Conservation (phyloP, 352 stramenopile genomes). For the Plasmopara muralis region DNA sequence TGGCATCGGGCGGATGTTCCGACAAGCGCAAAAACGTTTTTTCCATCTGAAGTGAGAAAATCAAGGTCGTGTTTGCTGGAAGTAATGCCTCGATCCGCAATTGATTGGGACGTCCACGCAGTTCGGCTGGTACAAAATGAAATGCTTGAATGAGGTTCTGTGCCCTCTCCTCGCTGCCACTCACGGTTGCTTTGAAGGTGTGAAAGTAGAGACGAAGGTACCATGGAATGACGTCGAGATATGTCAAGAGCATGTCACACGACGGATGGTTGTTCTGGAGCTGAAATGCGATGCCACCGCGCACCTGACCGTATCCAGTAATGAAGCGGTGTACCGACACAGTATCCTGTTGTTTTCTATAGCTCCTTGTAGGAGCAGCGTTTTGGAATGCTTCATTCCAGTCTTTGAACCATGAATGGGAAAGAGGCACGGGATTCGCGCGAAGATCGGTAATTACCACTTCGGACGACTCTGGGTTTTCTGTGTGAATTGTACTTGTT, state of each 20-base stretch:
- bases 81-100: constrained; percentile 45
- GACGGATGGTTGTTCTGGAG: constrained; percentile 49
- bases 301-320: constrained; percentile 68
- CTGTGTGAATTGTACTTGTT: constrained; percentile 33
- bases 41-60: constrained; percentile 73
- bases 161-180: constrained; percentile 8
- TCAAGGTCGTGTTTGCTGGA: constrained; percentile 41
- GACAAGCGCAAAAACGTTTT: constrained; percentile 78
- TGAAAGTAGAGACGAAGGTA: constrained; percentile 76
- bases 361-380: constrained; percentile 6
- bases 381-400: constrained; percentile 15
- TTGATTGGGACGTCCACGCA: constrained; percentile 50
- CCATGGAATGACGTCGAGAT: constrained; percentile 77
- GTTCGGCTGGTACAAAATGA: constrained; percentile 53
- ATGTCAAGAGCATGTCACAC: constrained; percentile 50
- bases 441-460: constrained; percentile 20
- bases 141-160: constrained; percentile 21
- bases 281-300: constrained; percentile 62
- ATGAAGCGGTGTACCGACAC: constrained; percentile 69
- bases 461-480: constrained; percentile 10
- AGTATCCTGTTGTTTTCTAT: constrained; percentile 21
- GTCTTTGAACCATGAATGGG: constrained; percentile 18
- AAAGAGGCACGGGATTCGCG: constrained; percentile 8
- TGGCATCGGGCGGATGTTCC: constrained; percentile 80
- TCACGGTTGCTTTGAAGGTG: constrained; percentile 34